Conservation (phyloP, 768 basidiomycete species). For the Termitomyces sp. region DNA sequence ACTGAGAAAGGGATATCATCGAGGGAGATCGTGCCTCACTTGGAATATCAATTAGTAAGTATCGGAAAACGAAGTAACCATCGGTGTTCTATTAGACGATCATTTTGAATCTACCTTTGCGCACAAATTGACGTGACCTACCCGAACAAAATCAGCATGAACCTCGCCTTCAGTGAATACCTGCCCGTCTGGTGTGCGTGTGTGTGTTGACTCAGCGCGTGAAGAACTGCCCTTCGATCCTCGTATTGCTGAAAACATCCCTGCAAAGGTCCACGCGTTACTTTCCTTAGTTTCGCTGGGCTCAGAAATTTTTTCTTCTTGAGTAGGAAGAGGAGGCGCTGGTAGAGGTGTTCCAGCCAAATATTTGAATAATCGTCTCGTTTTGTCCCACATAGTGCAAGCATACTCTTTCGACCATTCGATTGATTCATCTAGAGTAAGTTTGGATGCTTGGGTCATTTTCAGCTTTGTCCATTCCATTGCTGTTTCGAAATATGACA, state of each 20-base stretch:
- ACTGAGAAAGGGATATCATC: slow-evolving; percentile 13
- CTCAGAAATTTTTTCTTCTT: slow-evolving; percentile 25
- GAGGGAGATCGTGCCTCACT: slow-evolving; percentile 50
- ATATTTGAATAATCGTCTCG: slow-evolving; percentile 64
- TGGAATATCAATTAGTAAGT: slow-evolving; percentile 76
- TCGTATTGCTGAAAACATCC: slow-evolving; percentile 67
- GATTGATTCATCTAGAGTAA: slow-evolving; percentile 55
- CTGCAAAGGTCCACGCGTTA: slow-evolving; percentile 53
- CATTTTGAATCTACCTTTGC: neutral
- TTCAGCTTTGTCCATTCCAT: slow-evolving; percentile 41
- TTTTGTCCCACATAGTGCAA: slow-evolving; percentile 40
- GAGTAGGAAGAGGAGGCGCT: slow-evolving; percentile 26
- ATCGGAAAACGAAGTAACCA: slow-evolving; percentile 75
- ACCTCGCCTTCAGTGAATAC: slow-evolving; percentile 74
- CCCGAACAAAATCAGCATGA: slow-evolving; percentile 74
- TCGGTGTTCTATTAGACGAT: slow-evolving; percentile 54
- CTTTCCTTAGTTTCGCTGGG: slow-evolving; percentile 28
- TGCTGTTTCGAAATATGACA: slow-evolving; percentile 41
- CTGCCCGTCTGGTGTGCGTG: slow-evolving; percentile 33
- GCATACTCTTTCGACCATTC: slow-evolving; percentile 42
- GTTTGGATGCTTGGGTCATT: slow-evolving; percentile 36
- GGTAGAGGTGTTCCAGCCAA: slow-evolving; percentile 60
- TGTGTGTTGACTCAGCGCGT: slow-evolving; percentile 23
- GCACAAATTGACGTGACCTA: slow-evolving; percentile 29
- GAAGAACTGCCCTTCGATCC: slow-evolving; percentile 26